Conservation (phyloP, 2,329 filamentous ascomycete species). For the Magnaporthiopsis rhizophila region DNA sequence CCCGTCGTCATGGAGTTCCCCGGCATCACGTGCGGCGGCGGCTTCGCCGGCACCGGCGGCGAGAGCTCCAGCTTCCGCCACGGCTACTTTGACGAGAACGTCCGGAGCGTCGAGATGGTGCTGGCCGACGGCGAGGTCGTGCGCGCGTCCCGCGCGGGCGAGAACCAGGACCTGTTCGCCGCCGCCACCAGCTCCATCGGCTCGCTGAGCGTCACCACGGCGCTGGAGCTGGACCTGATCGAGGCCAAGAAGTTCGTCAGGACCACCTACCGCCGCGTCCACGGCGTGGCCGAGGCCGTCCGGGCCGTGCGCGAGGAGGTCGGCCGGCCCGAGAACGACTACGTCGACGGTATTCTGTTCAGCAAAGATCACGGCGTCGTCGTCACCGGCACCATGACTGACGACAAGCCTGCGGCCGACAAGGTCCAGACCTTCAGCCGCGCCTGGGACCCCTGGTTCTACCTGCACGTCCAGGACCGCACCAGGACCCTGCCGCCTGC, state of each 20-base stretch:
- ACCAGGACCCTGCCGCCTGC: constrained; percentile 24
- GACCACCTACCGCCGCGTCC: constrained; percentile 50
- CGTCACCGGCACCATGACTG: constrained; percentile 53
- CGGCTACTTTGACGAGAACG: constrained; percentile 62
- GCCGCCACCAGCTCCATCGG: constrained; percentile 62
- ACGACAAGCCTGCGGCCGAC: constrained; percentile 34
- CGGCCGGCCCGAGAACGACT: constrained; percentile 45
- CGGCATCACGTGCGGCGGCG: constrained; percentile 66
- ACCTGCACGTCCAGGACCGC: constrained; percentile 55
- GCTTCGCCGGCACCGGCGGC: constrained; percentile 62
- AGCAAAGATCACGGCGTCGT: constrained; percentile 55
- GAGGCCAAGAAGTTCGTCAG: constrained; percentile 54
- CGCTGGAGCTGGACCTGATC: constrained; percentile 56
- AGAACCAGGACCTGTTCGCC: constrained; percentile 50
- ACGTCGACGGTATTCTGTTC: constrained; percentile 67
- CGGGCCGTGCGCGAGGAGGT: constrained; percentile 41
- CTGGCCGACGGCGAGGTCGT: constrained; percentile 59
- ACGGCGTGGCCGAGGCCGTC: constrained; percentile 38
- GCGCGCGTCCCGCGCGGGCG: constrained; percentile 32
- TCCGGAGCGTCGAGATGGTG: constrained; percentile 60
- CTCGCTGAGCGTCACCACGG: constrained; percentile 58
- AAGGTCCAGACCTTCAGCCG: constrained; percentile 45
- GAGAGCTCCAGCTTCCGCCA: constrained; percentile 64
- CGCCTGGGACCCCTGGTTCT: constrained; percentile 67
- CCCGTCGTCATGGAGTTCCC: constrained; percentile 72